Conservation (phyloP, 257 asterid genomes). For the Echium plantagineum region DNA sequence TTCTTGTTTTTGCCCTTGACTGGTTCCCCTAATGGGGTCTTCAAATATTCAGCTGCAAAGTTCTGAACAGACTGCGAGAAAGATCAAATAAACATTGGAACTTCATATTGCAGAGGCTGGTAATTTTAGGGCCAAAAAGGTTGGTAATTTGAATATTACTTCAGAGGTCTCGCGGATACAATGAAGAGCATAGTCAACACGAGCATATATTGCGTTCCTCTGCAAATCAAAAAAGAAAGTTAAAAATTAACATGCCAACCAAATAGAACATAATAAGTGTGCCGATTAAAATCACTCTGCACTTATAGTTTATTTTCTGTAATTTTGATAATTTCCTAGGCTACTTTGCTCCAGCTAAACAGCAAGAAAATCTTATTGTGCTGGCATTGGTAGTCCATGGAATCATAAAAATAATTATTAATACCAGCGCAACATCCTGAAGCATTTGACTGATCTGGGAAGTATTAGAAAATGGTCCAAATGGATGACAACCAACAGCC, state of each 20-base stretch:
- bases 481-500: constrained; percentile 98
- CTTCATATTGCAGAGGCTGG: neutral
- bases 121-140: neutral
- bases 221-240: constrained; percentile 17
- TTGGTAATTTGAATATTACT: constrained; percentile 26
- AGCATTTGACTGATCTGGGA: constrained; percentile 74
- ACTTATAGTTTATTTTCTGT: neutral
- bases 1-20: constrained; percentile 91
- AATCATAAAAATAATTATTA: neutral
- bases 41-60: constrained; percentile 73
- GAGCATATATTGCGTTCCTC: constrained; percentile 91
- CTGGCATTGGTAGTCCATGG: neutral
- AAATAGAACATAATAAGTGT: no score
- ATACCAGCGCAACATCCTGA: constrained; percentile 90
- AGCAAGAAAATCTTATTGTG: neutral
- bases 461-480: constrained; percentile 93
- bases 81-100: constrained; percentile 6
- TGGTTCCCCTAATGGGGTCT: constrained; percentile 92
- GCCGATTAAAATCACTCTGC: no score
- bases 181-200: constrained; percentile 93
- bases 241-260: no score
- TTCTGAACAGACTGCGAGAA: constrained; percentile 65
- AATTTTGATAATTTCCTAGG: neutral
- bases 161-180: constrained; percentile 79
- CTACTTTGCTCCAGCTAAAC: neutral